Evolutionary conservation across 2,329 filamentous ascomycete genomes (phyloP).

Genomic region (Cladorrhinum sp.): DNA sequence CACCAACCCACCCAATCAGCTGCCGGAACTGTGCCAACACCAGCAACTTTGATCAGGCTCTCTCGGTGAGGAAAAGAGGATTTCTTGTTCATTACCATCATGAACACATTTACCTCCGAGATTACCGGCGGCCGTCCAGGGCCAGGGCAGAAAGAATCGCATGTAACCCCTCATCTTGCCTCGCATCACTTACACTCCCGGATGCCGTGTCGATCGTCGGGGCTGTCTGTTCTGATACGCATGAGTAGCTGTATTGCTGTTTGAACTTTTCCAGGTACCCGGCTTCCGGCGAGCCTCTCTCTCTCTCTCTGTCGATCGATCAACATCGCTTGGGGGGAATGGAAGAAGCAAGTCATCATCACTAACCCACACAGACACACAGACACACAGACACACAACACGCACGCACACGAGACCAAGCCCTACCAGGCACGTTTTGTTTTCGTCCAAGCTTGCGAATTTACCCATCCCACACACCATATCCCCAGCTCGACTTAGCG

Average conservation of each 20-base stretch:
- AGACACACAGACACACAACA: too few relatives aligned
- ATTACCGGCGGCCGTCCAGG: too few relatives aligned
- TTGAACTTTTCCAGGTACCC: constrained; percentile 1
- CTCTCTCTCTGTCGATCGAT: neutral
- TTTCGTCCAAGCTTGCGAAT: neutral
- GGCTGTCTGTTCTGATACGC: neutral
- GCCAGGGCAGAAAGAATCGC: neutral
- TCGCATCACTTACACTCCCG: too few relatives aligned
- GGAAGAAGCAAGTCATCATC: too few relatives aligned
- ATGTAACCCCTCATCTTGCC: neutral
- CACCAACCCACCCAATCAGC: neutral
- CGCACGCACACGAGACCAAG: too few relatives aligned
- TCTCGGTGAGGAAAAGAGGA: neutral
- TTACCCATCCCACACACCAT: too few relatives aligned
- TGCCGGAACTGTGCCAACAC: neutral
- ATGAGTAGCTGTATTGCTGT: neutral
- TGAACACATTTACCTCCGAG: too few relatives aligned
- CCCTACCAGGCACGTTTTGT: neutral
- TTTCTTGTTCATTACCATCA: neutral
- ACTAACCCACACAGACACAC: neutral
- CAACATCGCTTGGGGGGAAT: too few relatives aligned
- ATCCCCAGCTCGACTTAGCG: neutral
- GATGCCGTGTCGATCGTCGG: neutral
- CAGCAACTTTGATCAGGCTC: neutral
- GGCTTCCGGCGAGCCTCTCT: neutral